Evolutionary conservation across 805 yeast species (phyloP), one percentile per base, ranked within the genome.

Genomic region (Yamadazyma tumulicola): DNA sequence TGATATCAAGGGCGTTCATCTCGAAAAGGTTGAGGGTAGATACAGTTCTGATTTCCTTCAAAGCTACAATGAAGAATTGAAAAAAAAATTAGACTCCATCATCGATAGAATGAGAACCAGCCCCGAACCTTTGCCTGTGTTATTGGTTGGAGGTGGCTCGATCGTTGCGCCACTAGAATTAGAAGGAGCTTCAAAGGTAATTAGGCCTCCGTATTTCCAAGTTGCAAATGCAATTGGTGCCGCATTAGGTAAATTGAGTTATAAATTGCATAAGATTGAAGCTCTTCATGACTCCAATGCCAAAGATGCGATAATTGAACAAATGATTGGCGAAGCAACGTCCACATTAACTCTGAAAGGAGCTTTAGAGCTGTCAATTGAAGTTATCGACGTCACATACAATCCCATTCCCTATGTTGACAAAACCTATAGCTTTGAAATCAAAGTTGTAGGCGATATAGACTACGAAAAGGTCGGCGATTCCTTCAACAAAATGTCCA

Each of bases 121-220:
- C 19, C 65, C 72, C 2, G 72, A 64, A 4, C 67, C 64, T 4
- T 45, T 69, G 9, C 66, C 71, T 1, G 70, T 70, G 1, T 34
- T 72, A 6, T 51, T 67, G 5, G 76, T 72, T 24, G 76, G 76
- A 26, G 76, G 77, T 22, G 76, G 75, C 6, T 69, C 76, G 2
- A 61, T 72, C 38, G 66, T 72, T 35, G 29, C 39, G 3, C 47
- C 46, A 12, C 62, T 61, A 12, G 68, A 71, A 3, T 34, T 67
- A 10, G 55, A 57, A 10, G 75, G 75, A 18, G 69, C 71, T 5
- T 61, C 70, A 1, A 50, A 55, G 26, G 68, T 72, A 5, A 47
- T 67, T 30, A 51, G 63, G 32, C 74, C 74, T 3, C 63, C 64
- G 19, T 69, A 41, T 40, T 60, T 48, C 46, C 57, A 59, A 26